Base-by-base conservation (phyloP, 306 rosid genomes). In the Psophocarpus tetragonolobus region DNA sequence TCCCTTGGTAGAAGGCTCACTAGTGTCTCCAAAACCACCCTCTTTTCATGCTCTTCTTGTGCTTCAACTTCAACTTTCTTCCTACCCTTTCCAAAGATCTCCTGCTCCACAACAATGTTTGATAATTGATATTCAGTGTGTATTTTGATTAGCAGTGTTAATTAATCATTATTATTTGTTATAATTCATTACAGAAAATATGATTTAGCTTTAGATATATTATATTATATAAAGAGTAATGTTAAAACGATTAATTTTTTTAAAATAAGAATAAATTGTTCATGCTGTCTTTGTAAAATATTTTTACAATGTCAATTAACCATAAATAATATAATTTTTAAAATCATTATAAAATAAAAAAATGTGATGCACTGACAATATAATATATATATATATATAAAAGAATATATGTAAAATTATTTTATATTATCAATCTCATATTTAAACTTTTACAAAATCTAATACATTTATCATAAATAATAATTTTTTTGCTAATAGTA, bases 1-100 rank as follows among this genome's bases (percentile, higher is more conserved):
- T 89, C 98, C 85, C 85, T 85, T 23, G 98, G 97, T 42, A 95
- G 77, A 69, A 95, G 97, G 68, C 93, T 91, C 85, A 89, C 98
- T 44, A 91, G 53, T 68, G 93, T 91, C 87, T 95, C 97, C 41
- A 95, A 74, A 75, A 95, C 89, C 30, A 91, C 90, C 64, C 98
- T 87, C 86, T 91, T 91, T 50, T 95, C 97, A 3, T 94, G 95
- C 83, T 88, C 97, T 47, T 88, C 86, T 44, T 74, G 80, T 29
- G 92, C 86, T 68, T 91, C 97, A 0, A 88, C 85, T 70, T 91
- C 97, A 0, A 87, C 86, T 73, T 86, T 84, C 79, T 80, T 92
- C 90, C 97, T 85, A 68, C 91, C 96, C 72, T 88, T 94, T 36
- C 93, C 95, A 74, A 89, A 87, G 51, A 84, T 85, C 81, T 92